Evolutionary conservation across 495 filamentous ascomycete species (phyloP).

Genomic region (Entonaema liquescens): DNA sequence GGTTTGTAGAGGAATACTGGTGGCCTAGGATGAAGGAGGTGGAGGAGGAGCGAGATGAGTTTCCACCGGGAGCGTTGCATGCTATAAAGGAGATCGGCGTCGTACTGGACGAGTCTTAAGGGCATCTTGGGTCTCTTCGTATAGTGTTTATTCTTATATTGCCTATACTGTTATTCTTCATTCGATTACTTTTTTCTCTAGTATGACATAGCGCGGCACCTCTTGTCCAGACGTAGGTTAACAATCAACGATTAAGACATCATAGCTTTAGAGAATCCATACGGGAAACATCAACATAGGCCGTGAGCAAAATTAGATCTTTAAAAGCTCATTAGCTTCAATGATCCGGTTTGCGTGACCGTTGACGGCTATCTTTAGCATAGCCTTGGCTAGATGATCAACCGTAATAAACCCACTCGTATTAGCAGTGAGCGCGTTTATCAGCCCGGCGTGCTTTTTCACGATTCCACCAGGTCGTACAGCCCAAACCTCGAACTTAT

Average conservation of each 20-base stretch:
- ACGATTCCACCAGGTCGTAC: conserved; percentile 49
- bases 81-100: conserved; percentile 22
- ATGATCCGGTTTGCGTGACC: conserved; percentile 48
- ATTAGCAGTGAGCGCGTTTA: conserved; percentile 39
- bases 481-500: conserved; percentile 44
- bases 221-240: too few species aligned
- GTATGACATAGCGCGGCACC: background rate
- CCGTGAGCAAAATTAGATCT: conserved; percentile 42
- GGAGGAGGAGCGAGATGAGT: background rate
- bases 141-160: background rate
- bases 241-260: too few species aligned
- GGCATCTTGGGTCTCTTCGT: background rate
- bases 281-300: too few species aligned
- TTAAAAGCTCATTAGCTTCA: conserved; percentile 43
- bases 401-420: conserved; percentile 43
- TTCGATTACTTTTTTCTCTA: background rate
- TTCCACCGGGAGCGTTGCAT: background rate
- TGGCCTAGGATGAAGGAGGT: conserved; percentile 10
- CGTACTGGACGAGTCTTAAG: conserved; percentile 1
- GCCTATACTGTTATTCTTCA: too few species aligned
- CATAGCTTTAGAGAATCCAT: too few species aligned
- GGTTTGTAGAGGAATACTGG: conserved; percentile 17
- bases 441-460: conserved; percentile 45
- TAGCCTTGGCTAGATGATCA: conserved; percentile 51
- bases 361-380: conserved; percentile 52